Conservation (phyloP, 2,329 filamentous ascomycete species). For the Fusarium domesticum region DNA sequence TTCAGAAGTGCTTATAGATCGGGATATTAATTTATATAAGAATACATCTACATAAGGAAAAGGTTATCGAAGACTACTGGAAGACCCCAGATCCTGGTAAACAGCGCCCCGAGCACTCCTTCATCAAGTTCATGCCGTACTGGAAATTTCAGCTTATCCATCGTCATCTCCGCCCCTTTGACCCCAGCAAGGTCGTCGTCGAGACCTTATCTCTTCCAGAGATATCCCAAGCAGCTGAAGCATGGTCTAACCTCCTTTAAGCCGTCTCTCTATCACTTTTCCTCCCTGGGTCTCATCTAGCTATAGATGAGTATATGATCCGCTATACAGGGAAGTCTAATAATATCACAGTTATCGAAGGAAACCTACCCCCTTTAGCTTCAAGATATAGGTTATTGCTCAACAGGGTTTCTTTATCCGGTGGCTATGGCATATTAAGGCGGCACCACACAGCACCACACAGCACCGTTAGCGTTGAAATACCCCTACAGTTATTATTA, state of each 20-base stretch:
- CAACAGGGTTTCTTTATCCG: conserved; percentile 3
- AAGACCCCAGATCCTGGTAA: conserved; percentile 1
- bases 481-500: too few species aligned
- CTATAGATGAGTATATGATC: conserved; percentile 4
- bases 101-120: not conserved
- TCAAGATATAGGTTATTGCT: conserved; percentile 12
- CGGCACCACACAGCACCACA: too few species aligned
- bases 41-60: conserved; percentile 11
- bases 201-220: too few species aligned
- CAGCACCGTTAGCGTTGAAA: too few species aligned
- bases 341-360: not conserved
- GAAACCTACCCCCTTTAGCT: conserved; percentile 2
- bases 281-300: not conserved
- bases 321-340: not conserved
- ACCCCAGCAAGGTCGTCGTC: not conserved
- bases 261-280: not conserved
- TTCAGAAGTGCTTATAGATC: too few species aligned
- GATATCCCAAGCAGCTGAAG: not conserved
- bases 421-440: conserved; percentile 8
- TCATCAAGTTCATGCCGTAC: conserved; percentile 1
- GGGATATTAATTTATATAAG: too few species aligned
- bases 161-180: conserved; percentile 1
- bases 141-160: conserved; percentile 3
- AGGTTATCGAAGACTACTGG: conserved; percentile 5
- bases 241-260: not conserved